These are phyloP conservation scores for Eremochloa ophiuroides DNA, from an alignment of 176 grass and related monocot genomes.

Conservation along the genomic window DNA sequence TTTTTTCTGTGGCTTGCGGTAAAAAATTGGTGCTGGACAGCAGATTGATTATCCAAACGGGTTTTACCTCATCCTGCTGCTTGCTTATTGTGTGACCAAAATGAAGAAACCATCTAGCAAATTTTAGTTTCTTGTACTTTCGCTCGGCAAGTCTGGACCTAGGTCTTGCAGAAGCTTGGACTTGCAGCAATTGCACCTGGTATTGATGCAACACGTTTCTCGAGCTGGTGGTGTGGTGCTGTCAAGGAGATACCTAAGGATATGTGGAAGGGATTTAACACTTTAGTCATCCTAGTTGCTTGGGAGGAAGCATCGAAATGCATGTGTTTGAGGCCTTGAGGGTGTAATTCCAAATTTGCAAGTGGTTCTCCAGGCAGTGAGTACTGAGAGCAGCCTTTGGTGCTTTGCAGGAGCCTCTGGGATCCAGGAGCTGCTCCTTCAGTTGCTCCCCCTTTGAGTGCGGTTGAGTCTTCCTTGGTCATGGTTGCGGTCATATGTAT, in stretches of 20 bases:
- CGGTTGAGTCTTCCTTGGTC: not conserved
- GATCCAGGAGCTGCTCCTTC: not conserved
- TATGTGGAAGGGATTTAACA: not conserved
- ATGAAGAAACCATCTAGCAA: no score
- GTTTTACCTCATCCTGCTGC: not conserved
- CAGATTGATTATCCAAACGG: not conserved
- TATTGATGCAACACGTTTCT: no score
- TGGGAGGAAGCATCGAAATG: not conserved
- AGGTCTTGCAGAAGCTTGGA: not conserved
- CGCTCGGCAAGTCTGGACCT: not conserved
- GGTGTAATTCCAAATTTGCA: not conserved
- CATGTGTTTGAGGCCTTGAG: not conserved
- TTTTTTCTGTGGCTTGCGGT: not conserved
- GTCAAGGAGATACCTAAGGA: not conserved
- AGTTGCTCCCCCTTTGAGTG: not conserved
- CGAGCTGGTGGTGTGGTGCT: not conserved
- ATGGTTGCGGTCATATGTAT: not conserved
- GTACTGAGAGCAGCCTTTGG: not conserved
- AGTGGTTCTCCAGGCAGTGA: not conserved
- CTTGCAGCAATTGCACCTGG: not conserved
- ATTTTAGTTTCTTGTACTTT: no score
- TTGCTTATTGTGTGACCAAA: no score
- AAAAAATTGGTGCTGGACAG: not conserved
- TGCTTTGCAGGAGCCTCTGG: not conserved
- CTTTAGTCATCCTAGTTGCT: not conserved